A percentile compares a stretch with the other conserved stretches of the same genome.
Evolutionary conservation across 768 basidiomycete species (phyloP).

Genomic region (Cubamyces lactineus): DNA sequence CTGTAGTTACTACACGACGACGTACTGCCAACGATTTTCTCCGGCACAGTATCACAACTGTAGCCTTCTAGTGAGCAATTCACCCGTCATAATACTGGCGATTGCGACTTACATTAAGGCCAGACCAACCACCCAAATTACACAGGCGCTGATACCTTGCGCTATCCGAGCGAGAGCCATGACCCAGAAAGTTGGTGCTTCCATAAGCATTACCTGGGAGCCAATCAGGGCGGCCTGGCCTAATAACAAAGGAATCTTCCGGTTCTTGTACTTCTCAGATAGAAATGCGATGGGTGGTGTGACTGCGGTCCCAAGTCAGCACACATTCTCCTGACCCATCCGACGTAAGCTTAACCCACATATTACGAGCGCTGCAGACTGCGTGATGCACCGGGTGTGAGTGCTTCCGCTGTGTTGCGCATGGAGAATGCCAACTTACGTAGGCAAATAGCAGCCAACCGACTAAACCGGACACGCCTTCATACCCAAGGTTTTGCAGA

Average conservation of each 20-base stretch:
- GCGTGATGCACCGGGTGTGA: neutral
- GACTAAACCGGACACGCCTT: constrained; percentile 36
- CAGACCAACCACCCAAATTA: constrained; percentile 45
- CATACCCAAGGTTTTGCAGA: constrained; percentile 40
- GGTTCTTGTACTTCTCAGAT: constrained; percentile 39
- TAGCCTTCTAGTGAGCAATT: neutral
- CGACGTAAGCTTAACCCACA: constrained; percentile 27
- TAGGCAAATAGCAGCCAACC: constrained; percentile 47
- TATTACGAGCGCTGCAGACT: constrained; percentile 39
- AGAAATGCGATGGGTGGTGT: constrained; percentile 41
- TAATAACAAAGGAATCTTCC: constrained; percentile 36
- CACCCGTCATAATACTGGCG: neutral
- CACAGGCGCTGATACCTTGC: constrained; percentile 45
- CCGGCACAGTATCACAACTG: constrained; percentile 44
- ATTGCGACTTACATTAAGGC: constrained; percentile 38
- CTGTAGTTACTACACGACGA: neutral
- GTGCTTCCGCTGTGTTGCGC: neutral
- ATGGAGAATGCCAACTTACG: constrained; percentile 29
- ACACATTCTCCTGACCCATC: neutral
- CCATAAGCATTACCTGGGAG: constrained; percentile 45
- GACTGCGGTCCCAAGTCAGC: constrained; percentile 27
- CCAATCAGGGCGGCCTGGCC: constrained; percentile 40
- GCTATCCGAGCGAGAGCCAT: constrained; percentile 43
- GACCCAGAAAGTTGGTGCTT: constrained; percentile 41
- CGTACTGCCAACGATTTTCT: constrained; percentile 40